Evolutionary conservation across 306 rosid genomes (phyloP).

Genomic region (Senna tora): DNA sequence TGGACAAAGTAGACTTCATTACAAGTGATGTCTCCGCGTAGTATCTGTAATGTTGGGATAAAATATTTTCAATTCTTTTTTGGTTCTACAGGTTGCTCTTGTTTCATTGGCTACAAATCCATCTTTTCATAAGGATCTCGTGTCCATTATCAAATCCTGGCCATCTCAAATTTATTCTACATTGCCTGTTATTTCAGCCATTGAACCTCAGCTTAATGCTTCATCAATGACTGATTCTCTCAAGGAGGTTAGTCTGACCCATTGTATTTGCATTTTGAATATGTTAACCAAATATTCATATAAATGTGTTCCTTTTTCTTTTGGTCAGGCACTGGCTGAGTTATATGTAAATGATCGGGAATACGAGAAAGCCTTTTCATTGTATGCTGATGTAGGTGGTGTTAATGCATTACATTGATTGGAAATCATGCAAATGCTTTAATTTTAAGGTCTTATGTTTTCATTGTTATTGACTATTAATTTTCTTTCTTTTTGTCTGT

Average conservation of each 20-base stretch:
- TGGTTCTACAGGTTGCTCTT: constrained; percentile 81
- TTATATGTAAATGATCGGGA: constrained; percentile 85
- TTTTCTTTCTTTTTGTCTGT: constrained; percentile 12
- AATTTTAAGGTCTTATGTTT: constrained; percentile 18
- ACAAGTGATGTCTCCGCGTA: background rate
- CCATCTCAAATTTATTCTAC: constrained; percentile 79
- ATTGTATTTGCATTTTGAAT: constrained; percentile 30
- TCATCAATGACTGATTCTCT: constrained; percentile 83
- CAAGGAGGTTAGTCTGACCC: constrained; percentile 68
- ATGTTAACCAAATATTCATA: constrained; percentile 21
- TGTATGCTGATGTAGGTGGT: constrained; percentile 94
- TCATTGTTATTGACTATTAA: constrained; percentile 30
- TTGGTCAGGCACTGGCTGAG: constrained; percentile 83
- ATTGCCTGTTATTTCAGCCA: constrained; percentile 86
- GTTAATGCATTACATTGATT: constrained; percentile 29
- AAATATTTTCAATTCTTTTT: constrained; percentile 32
- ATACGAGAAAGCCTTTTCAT: constrained; percentile 81
- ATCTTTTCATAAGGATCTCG: constrained; percentile 79
- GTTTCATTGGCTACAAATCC: constrained; percentile 93
- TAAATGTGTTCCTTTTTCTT: constrained; percentile 25
- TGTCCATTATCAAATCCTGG: constrained; percentile 82
- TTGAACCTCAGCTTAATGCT: constrained; percentile 91
- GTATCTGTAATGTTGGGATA: constrained; percentile 22
- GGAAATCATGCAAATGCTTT: constrained; percentile 18
- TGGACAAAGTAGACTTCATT: constrained; percentile 33